Evolutionary conservation across 2,329 filamentous ascomycete species (phyloP), one percentile per base, ranked within the genome.

Genomic region (Hymenoscyphus albidus): DNA sequence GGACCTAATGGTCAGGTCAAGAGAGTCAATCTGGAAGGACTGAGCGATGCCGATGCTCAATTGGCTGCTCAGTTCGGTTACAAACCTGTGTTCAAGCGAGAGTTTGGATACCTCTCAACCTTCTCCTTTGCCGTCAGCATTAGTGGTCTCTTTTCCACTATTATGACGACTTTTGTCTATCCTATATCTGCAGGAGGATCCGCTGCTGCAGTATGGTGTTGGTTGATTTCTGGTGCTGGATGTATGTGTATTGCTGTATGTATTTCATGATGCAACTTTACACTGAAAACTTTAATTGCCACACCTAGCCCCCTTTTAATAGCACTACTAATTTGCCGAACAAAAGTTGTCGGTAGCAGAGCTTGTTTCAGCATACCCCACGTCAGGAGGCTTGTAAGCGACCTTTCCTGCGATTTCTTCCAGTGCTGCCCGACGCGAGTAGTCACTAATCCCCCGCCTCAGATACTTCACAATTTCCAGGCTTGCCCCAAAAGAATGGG

Each of bases 101-200:
- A 86, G 70, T 87, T 87, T 68, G 80, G 80, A 63, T 84, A 83
- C 63, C 76, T 83, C 14, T 85, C 84, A 67, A 83, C 82, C 67
- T 85, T 87, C 74, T 86, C 83, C 62, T 87, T 86, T 70, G 84
- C 84, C 60, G 81, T 86, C 70, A 81, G 79, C 70, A 83, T 86
- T 69, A 81, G 78, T 59, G 83, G 83, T 55, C 77, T 85, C 22
- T 85, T 84, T 70, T 79, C 82, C 35, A 85, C 82, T 9, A 79
- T 83, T 65, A 80, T 82, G 69, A 85, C 83, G 3, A 86, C 84
- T 39, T 83, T 84, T 70, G 77, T 77, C 13, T 84, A 81, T 69
- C 83, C 83, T 1, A 77, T 86, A 32, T 74, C 76, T 55, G 82
- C 83, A 14, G 83, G 83, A 66, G 84, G 84, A 60, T 78, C 81